Percentiles rank a stretch among this genome's conserved stretches.
These are phyloP conservation scores for Excoecaria cochinchinensis DNA, from an alignment of 345 rosid species.

Conservation along the genomic window DNA sequence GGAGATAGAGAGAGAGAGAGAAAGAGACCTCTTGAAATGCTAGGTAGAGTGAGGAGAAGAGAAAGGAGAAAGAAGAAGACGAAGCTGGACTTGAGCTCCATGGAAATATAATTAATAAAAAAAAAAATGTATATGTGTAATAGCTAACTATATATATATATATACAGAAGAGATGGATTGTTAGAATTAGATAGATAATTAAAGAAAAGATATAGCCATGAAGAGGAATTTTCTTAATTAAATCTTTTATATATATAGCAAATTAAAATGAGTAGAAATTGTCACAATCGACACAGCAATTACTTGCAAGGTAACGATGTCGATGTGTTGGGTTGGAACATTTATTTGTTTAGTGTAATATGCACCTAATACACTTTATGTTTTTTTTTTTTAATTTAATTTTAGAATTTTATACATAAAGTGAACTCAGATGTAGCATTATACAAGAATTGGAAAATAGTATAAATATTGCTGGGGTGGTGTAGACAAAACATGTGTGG, in stretches of 20 bases:
- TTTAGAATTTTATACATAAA: too few species aligned
- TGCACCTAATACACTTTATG: too few species aligned
- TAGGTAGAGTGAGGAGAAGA: conserved; percentile 30
- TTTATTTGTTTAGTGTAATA: conserved; percentile 3
- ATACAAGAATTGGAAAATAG: too few species aligned
- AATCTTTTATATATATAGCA: neutral
- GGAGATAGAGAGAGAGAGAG: neutral
- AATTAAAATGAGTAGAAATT: conserved; percentile 7
- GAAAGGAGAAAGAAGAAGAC: conserved; percentile 22
- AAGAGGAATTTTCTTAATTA: too few species aligned
- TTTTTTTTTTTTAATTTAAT: too few species aligned
- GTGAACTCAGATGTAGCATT: too few species aligned
- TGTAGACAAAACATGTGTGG: conserved; percentile 37
- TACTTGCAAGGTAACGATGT: conserved; percentile 23
- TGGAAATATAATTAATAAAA: neutral
- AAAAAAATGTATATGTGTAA: neutral
- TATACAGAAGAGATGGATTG: too few species aligned
- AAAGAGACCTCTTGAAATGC: conserved; percentile 24
- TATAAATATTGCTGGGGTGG: conserved; percentile 12
- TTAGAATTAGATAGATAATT: too few species aligned
- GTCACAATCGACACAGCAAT: conserved; percentile 33
- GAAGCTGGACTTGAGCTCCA: conserved; percentile 29
- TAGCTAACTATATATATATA: neutral
- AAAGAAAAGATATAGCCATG: too few species aligned
- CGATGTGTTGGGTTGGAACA: conserved; percentile 30